These are phyloP conservation scores for Pythium grandisporangium DNA, from an alignment of 352 stramenopile genomes.

Conservation along the genomic window DNA sequence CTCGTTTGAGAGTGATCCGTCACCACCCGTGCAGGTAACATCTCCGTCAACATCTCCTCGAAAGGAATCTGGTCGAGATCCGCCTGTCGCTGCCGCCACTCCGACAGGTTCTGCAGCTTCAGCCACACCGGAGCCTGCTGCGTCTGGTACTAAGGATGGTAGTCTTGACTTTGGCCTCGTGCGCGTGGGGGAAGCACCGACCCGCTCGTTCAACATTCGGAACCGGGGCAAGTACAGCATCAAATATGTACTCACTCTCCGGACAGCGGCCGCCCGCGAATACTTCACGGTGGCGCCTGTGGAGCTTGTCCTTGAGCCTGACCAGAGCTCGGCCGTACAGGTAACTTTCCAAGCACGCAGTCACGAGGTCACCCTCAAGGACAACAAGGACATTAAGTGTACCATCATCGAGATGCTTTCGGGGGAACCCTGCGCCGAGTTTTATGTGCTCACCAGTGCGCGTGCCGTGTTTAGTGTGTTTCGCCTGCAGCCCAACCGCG, in stretches of 20 bases:
- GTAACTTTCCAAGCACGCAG: constrained; percentile 68
- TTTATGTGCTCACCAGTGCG: constrained; percentile 70
- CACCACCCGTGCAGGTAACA: no score
- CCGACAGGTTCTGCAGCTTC: constrained; percentile 14
- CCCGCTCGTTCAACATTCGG: constrained; percentile 73
- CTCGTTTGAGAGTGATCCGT: constrained; percentile 70
- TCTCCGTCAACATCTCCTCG: no score
- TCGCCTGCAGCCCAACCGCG: constrained; percentile 80
- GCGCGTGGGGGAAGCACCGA: constrained; percentile 85
- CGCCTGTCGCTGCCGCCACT: no score
- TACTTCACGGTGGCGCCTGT: constrained; percentile 79
- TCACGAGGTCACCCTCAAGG: constrained; percentile 74
- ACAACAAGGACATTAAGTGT: constrained; percentile 91
- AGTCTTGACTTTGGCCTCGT: constrained; percentile 89
- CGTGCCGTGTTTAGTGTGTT: constrained; percentile 82
- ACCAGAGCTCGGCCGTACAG: constrained; percentile 48
- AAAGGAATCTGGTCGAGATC: no score
- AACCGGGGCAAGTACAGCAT: constrained; percentile 94
- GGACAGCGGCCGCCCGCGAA: constrained; percentile 31
- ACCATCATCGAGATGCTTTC: constrained; percentile 90
- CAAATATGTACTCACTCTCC: constrained; percentile 71
- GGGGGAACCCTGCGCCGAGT: constrained; percentile 84
- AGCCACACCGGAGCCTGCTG: no score
- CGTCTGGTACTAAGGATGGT: no score
- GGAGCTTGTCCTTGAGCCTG: constrained; percentile 70